Evolutionary conservation across 73 alveolate species (phyloP).

Genomic region (Tetrahymena thermophila): DNA sequence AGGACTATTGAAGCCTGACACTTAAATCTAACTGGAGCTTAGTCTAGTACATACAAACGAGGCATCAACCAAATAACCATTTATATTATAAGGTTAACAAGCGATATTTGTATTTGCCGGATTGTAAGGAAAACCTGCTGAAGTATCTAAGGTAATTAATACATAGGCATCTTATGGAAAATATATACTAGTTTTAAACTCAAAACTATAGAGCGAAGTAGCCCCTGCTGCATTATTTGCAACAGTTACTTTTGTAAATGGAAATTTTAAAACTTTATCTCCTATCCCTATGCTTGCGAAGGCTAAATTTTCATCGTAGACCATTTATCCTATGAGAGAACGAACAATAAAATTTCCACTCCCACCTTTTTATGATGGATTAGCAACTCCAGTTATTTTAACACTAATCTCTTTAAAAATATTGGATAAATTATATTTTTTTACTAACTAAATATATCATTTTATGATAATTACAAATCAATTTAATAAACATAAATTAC

Average conservation of each 20-base stretch:
- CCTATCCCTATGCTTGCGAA: slow-evolving; percentile 50
- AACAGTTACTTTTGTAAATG: slow-evolving; percentile 11
- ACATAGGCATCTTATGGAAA: slow-evolving; percentile 30
- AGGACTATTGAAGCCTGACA: slow-evolving; percentile 19
- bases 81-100: not conserved
- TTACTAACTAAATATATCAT: no score
- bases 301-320: slow-evolving; percentile 37
- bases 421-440: no score
- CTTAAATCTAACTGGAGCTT: slow-evolving; percentile 8
- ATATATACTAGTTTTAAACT: slow-evolving; percentile 8
- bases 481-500: not conserved
- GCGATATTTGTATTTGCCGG: slow-evolving; percentile 25
- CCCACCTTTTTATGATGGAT: slow-evolving; percentile 47
- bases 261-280: slow-evolving; percentile 27
- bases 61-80: slow-evolving; percentile 16
- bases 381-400: slow-evolving; percentile 11
- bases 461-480: not conserved
- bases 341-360: slow-evolving; percentile 51
- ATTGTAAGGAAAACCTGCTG: slow-evolving; percentile 7
- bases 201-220: slow-evolving; percentile 19
- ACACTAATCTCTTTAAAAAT: not conserved
- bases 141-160: slow-evolving; percentile 25
- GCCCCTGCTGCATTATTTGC: slow-evolving; percentile 41
- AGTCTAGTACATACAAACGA: not conserved
- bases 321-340: slow-evolving; percentile 30